These are phyloP conservation scores for Metarhizium robertsii DNA, from an alignment of 2,329 filamentous ascomycete species.

Conservation along the genomic window DNA sequence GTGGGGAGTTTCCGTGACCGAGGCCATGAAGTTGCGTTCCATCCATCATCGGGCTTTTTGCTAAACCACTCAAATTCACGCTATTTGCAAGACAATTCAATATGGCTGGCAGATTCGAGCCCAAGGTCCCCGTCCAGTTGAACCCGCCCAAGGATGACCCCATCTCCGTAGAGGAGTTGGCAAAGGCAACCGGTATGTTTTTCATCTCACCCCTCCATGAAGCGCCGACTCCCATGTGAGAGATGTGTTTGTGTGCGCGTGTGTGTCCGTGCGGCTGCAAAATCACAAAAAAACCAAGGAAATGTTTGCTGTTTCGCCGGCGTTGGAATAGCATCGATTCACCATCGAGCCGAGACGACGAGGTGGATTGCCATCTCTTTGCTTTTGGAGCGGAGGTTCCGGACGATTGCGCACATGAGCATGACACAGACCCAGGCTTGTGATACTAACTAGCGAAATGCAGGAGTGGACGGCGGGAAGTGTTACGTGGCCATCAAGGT, in stretches of 20 bases:
- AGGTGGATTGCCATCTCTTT: neutral
- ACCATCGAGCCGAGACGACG: neutral
- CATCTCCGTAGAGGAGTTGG: conserved; percentile 72
- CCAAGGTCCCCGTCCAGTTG: conserved; percentile 66
- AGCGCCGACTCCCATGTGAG: neutral
- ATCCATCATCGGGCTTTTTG: neutral
- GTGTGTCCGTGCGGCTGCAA: neutral
- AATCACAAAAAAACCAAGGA: neutral
- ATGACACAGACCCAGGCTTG: neutral
- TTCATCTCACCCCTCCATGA: neutral
- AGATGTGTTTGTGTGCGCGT: neutral
- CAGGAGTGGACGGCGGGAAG: conserved; percentile 55
- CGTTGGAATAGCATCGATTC: neutral
- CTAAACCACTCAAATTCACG: neutral
- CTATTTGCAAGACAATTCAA: neutral
- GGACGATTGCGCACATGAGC: neutral
- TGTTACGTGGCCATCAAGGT: conserved; percentile 65
- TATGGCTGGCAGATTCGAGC: conserved; percentile 64
- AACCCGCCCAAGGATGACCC: conserved; percentile 79
- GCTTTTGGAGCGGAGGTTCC: neutral
- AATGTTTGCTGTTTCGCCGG: neutral
- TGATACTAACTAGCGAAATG: neutral
- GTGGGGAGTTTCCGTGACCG: conserved; percentile 2
- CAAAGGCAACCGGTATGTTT: conserved; percentile 69
- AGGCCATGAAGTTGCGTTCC: neutral